Conservation (phyloP, 2,329 filamentous ascomycete species). For the Geosmithia putterillii region DNA sequence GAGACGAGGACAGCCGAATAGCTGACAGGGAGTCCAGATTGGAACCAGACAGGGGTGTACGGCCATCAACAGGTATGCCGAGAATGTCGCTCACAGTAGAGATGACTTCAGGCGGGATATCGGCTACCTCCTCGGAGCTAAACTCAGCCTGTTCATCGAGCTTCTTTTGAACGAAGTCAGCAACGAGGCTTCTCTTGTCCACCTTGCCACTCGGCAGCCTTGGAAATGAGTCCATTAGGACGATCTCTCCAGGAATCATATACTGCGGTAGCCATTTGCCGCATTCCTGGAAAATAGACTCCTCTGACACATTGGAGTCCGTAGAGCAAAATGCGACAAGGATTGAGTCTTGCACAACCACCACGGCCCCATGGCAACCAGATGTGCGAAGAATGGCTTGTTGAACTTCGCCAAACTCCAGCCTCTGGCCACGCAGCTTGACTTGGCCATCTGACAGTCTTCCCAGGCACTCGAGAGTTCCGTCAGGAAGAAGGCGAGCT, state of each 20-base stretch:
- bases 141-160: not conserved
- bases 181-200: slow-evolving; percentile 53
- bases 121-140: not conserved
- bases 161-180: slow-evolving; percentile 24
- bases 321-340: slow-evolving; percentile 66
- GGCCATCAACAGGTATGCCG: slow-evolving; percentile 17
- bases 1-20: slow-evolving; percentile 41
- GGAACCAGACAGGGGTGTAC: slow-evolving; percentile 32
- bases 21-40: slow-evolving; percentile 49
- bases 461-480: slow-evolving; percentile 71
- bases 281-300: slow-evolving; percentile 46
- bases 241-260: slow-evolving; percentile 70
- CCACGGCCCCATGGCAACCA: slow-evolving; percentile 54
- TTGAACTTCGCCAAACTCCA: slow-evolving; percentile 72
- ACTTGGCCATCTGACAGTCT: slow-evolving; percentile 72
- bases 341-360: slow-evolving; percentile 51
- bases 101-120: slow-evolving; percentile 5
- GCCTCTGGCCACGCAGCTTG: slow-evolving; percentile 72
- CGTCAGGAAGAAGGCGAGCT: slow-evolving; percentile 53
- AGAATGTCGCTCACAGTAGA: slow-evolving; percentile 27
- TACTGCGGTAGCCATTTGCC: slow-evolving; percentile 65
- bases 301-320: slow-evolving; percentile 20
- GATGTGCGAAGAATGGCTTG: slow-evolving; percentile 49
- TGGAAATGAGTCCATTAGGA: slow-evolving; percentile 53
- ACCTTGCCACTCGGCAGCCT: slow-evolving; percentile 75